Evolutionary conservation across 2,329 filamentous ascomycete species (phyloP).

Genomic region (Claviceps sp.): DNA sequence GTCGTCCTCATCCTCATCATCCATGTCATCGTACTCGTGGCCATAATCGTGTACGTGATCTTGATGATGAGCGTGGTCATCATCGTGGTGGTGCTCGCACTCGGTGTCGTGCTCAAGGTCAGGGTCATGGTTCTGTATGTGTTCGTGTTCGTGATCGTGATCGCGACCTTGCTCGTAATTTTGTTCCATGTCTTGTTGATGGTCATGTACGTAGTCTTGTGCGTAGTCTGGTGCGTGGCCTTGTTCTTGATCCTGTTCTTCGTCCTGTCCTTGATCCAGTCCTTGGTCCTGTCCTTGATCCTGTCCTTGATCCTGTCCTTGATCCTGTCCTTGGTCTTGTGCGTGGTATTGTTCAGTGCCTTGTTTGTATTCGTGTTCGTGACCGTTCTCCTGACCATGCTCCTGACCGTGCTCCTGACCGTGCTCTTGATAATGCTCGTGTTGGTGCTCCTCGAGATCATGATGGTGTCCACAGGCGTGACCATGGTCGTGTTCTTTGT

Average conservation of each 20-base stretch:
- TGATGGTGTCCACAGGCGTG: conserved; percentile 10
- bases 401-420: no score
- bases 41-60: conserved; percentile 23
- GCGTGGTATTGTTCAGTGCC: conserved; percentile 23
- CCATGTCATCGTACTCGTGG: conserved; percentile 39
- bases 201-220: conserved; percentile 21
- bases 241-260: conserved; percentile 13
- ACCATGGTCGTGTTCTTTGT: conserved; percentile 10
- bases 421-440: conserved; percentile 15
- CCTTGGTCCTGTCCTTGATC: conserved; percentile 20
- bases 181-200: conserved; percentile 21
- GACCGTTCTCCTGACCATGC: conserved; percentile 8
- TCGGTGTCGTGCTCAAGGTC: conserved; percentile 41
- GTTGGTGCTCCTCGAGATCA: conserved; percentile 25
- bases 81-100: conserved; percentile 19
- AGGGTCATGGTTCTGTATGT: conserved; percentile 59
- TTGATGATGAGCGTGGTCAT: conserved; percentile 22
- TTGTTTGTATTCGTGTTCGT: conserved; percentile 21
- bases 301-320: conserved; percentile 21
- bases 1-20: conserved; percentile 62
- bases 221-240: conserved; percentile 11
- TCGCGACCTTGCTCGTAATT: conserved; percentile 33
- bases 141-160: conserved; percentile 45
- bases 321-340: conserved; percentile 18
- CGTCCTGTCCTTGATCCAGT: conserved; percentile 17